phyloP scores from a whole-genome alignment of 192 early-diverging fungal genomes.

The Dimargaris cristalligena region DNA sequence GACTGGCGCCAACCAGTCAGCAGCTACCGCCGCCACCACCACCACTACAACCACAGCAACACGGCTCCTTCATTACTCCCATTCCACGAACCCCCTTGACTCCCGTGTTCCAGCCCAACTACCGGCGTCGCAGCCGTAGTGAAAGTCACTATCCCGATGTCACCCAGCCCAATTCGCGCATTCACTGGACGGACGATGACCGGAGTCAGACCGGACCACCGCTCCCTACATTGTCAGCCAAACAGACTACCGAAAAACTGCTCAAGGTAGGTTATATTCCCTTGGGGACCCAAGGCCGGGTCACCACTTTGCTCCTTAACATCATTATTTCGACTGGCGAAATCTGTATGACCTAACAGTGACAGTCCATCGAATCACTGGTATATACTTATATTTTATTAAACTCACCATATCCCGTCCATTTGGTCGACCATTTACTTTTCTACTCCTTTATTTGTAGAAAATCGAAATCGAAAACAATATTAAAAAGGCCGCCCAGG shows the following conservation, averaged over 20 bases:
- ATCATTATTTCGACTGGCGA: no score
- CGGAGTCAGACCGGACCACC: not conserved
- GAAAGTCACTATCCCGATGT: not conserved
- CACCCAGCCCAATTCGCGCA: not conserved
- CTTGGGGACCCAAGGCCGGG: not conserved
- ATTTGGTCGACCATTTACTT: no score
- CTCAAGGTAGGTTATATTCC: not conserved
- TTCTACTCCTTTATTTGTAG: no score
- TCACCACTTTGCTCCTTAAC: no score
- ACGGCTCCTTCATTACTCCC: no score
- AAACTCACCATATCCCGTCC: no score
- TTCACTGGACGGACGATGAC: slow-evolving; percentile 3
- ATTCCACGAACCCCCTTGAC: not conserved
- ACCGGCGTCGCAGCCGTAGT: slow-evolving; percentile 2
- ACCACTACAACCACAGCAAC: no score
- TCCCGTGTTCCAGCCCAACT: not conserved
- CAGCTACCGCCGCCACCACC: no score
- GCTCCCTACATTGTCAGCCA: not conserved
- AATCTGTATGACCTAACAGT: no score
- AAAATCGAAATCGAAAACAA: slow-evolving; percentile 11
- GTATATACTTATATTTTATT: no score
- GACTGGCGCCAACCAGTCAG: no score
- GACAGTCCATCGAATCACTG: no score
- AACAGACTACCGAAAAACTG: slow-evolving; percentile 8
- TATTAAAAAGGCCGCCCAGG: slow-evolving; percentile 9